A percentile compares a stretch with the other conserved stretches of the same genome.
These are phyloP conservation scores for Telopea speciosissima DNA, from an alignment of 177 flowering plant genomes.

Conservation along the genomic window DNA sequence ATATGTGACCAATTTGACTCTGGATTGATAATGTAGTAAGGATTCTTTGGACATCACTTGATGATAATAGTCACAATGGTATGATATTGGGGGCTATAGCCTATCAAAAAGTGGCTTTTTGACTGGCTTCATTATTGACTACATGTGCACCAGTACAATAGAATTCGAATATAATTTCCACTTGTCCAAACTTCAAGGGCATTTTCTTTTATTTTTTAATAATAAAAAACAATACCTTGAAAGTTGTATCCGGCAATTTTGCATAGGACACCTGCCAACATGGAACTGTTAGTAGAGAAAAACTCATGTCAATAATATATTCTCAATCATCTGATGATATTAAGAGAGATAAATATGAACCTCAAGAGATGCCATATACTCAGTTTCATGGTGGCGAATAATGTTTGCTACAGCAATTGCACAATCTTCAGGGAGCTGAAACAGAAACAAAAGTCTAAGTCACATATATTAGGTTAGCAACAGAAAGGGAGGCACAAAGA, in stretches of 20 bases:
- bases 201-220: no score
- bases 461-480: background rate
- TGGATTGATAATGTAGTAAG: no score
- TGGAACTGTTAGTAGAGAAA: constrained; percentile 18
- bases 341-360: constrained; percentile 25
- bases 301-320: background rate
- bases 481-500: background rate
- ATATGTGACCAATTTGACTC: no score
- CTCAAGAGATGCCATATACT: constrained; percentile 86
- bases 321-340: background rate
- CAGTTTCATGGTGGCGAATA: constrained; percentile 87
- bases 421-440: constrained; percentile 84
- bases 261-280: constrained; percentile 73
- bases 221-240: constrained; percentile 55
- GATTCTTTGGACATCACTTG: no score
- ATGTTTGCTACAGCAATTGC: constrained; percentile 60
- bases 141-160: no score
- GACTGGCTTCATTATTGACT: no score
- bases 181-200: no score
- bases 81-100: no score
- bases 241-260: constrained; percentile 88
- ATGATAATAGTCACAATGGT: no score
- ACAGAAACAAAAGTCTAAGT: constrained; percentile 20
- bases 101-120: no score
- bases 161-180: no score